Percentiles rank a stretch among this genome's conserved stretches.
Conservation (phyloP, 768 basidiomycete species). For the Cubamyces lactineus region DNA sequence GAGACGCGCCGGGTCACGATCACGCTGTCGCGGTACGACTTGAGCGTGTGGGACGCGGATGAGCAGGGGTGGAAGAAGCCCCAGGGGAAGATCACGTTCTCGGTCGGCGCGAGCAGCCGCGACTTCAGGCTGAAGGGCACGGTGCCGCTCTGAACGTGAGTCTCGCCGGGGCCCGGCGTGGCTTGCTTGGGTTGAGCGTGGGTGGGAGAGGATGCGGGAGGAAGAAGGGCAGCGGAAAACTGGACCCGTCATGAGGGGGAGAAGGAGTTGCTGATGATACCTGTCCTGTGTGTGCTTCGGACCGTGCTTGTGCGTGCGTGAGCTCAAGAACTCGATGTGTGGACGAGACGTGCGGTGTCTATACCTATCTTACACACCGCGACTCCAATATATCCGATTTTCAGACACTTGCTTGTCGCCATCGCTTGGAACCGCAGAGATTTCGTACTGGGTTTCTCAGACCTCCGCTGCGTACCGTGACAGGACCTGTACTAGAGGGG, state of each 20-base stretch:
- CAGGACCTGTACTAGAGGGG: no score
- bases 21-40: constrained; percentile 65
- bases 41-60: constrained; percentile 77
- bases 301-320: not conserved
- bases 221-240: not conserved
- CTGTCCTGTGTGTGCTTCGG: no score
- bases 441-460: no score
- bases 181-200: not conserved
- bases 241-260: not conserved
- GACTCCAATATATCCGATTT: no score
- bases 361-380: no score
- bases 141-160: constrained; percentile 28
- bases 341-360: no score
- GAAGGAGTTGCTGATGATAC: no score
- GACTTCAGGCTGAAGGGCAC: constrained; percentile 57
- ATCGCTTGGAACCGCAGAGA: no score
- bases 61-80: constrained; percentile 79
- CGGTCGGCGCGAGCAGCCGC: constrained; percentile 71
- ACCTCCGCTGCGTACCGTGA: no score
- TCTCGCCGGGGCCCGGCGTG: no score
- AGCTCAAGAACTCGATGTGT: not conserved
- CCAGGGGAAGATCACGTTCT: constrained; percentile 59
- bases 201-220: not conserved
- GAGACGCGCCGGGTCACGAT: constrained; percentile 52
- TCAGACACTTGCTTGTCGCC: no score